A percentile compares a stretch with the other conserved stretches of the same genome.
phyloP scores from a whole-genome alignment of 2,329 filamentous ascomycete species.

The Trichophyton rubrum region DNA sequence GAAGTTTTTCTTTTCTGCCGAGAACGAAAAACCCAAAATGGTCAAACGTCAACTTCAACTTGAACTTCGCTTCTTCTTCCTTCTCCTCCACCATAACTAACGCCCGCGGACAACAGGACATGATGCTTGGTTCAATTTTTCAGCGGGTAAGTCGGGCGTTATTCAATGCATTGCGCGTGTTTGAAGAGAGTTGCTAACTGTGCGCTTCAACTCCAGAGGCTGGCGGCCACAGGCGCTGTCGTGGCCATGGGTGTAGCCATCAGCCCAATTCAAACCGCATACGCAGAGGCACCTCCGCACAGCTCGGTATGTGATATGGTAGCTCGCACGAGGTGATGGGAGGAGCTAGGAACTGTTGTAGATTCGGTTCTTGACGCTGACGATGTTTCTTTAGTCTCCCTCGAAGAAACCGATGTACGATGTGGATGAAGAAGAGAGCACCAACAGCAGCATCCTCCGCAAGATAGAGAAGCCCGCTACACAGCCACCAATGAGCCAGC shows the following conservation, averaged over 20 bases:
- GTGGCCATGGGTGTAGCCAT: constrained; percentile 29
- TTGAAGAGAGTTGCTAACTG: not conserved
- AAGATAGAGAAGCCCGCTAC: constrained; percentile 6
- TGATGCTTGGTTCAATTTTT: constrained; percentile 31
- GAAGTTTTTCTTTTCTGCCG: constrained; percentile 1
- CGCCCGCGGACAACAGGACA: constrained; percentile 14
- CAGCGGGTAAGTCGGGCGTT: constrained; percentile 23
- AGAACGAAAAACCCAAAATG: constrained; percentile 9
- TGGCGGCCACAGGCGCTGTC: constrained; percentile 30
- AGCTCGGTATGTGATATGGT: constrained; percentile 18
- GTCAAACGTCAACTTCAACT: constrained; percentile 9
- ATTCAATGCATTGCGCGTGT: constrained; percentile 6
- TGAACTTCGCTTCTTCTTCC: constrained; percentile 3
- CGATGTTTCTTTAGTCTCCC: constrained; percentile 1
- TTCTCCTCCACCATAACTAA: not conserved
- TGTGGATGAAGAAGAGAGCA: constrained; percentile 8
- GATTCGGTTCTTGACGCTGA: not conserved
- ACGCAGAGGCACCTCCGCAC: constrained; percentile 31
- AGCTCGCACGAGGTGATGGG: not conserved
- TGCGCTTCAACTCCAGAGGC: constrained; percentile 19
- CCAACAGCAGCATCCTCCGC: not conserved
- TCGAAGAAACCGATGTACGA: constrained; percentile 16
- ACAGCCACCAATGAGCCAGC: not conserved
- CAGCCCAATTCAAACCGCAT: constrained; percentile 30
- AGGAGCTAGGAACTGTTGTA: not conserved